Percentiles rank a stretch among this genome's conserved stretches.
These are phyloP conservation scores for Eucommia ulmoides DNA, from an alignment of 257 asterid species.

Conservation along the genomic window DNA sequence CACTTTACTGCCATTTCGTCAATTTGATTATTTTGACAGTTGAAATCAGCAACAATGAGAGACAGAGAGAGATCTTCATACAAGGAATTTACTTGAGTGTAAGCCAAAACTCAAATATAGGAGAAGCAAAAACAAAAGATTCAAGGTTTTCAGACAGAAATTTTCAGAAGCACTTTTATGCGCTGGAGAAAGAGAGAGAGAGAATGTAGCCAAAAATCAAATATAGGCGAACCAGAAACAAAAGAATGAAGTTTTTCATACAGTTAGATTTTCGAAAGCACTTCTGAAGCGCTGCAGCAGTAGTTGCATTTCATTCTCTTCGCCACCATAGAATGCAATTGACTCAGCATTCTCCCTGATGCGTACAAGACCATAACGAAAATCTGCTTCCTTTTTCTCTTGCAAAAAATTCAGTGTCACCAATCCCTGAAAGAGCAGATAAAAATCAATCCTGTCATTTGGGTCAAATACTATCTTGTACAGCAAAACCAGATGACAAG, in stretches of 20 bases:
- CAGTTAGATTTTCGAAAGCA: conserved; percentile 81
- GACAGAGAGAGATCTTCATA: too few species aligned
- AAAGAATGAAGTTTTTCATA: conserved; percentile 24
- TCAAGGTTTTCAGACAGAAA: too few species aligned
- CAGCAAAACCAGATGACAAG: background rate
- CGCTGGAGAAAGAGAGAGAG: background rate
- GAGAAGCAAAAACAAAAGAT: too few species aligned
- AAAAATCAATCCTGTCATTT: conserved; percentile 10
- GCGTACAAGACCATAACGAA: conserved; percentile 81
- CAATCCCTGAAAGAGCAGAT: conserved; percentile 36
- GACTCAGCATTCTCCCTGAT: conserved; percentile 94
- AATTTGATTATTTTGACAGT: too few species aligned
- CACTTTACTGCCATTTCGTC: too few species aligned
- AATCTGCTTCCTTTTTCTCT: conserved; percentile 94
- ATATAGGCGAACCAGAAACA: conserved; percentile 7
- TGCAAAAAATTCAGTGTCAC: conserved; percentile 78
- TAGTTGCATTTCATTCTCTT: conserved; percentile 76
- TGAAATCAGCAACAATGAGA: too few species aligned
- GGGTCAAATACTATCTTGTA: conserved; percentile 6
- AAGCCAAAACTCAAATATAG: too few species aligned
- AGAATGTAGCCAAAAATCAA: conserved; percentile 5
- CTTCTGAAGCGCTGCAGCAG: conserved; percentile 67
- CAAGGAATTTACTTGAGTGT: too few species aligned
- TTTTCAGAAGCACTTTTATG: too few species aligned
- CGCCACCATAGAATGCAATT: conserved; percentile 93